Evolutionary conservation across 2,329 filamentous ascomycete species (phyloP).

Genomic region (Xylariaceae sp.): DNA sequence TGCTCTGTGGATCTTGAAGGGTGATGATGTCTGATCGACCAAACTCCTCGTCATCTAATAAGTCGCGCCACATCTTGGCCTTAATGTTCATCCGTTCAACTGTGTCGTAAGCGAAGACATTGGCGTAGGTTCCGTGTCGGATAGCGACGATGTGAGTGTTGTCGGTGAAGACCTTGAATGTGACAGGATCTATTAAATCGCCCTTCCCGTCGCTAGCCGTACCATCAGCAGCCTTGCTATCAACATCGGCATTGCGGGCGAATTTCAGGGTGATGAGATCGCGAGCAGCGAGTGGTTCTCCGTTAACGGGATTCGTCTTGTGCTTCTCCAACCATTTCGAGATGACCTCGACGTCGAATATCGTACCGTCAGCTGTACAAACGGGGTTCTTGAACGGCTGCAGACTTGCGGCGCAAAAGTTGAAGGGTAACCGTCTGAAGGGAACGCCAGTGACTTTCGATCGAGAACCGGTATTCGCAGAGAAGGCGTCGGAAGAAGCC

Average conservation of each 20-base stretch:
- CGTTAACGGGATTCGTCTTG: constrained; percentile 84
- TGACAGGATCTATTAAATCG: constrained; percentile 93
- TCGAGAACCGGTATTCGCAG: constrained; percentile 66
- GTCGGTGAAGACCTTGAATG: constrained; percentile 95
- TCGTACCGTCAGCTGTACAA: constrained; percentile 79
- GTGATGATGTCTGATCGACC: constrained; percentile 89
- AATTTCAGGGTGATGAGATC: constrained; percentile 91
- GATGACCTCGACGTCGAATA: constrained; percentile 94
- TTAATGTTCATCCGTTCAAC: constrained; percentile 95
- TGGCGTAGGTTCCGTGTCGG: constrained; percentile 72
- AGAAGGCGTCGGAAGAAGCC: constrained; percentile 85
- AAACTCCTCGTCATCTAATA: constrained; percentile 84
- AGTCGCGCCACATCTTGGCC: constrained; percentile 88
- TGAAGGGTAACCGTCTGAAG: constrained; percentile 91
- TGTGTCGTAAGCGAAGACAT: constrained; percentile 95
- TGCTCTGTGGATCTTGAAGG: constrained; percentile 89
- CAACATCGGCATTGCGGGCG: constrained; percentile 74
- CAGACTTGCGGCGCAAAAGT: constrained; percentile 93
- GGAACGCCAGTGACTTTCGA: constrained; percentile 51
- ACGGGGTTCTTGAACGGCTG: constrained; percentile 95
- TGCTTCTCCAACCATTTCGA: constrained; percentile 91
- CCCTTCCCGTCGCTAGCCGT: constrained; percentile 50
- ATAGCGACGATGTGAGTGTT: constrained; percentile 96
- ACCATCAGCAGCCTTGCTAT: constrained; percentile 42
- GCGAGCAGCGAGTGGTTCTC: constrained; percentile 67